Percentiles rank a stretch among this genome's conserved stretches.
phyloP scores from a whole-genome alignment of 2,329 filamentous ascomycete species.

The Calonectria crousiana region DNA sequence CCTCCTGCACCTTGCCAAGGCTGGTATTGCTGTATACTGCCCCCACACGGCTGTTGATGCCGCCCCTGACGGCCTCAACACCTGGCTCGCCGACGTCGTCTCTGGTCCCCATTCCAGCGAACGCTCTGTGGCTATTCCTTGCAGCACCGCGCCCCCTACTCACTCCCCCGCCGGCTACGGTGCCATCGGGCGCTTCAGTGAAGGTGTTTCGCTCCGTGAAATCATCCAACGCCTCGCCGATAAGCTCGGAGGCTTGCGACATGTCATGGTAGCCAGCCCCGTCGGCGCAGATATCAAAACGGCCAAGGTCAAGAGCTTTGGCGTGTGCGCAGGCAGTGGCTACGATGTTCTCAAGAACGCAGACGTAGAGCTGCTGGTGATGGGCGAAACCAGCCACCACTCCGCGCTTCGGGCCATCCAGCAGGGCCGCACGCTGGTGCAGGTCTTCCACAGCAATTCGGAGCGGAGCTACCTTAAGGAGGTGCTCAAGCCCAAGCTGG shows the following conservation, averaged over 20 bases:
- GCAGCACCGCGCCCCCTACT: constrained; percentile 55
- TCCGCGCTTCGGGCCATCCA: constrained; percentile 90
- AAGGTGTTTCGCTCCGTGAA: constrained; percentile 53
- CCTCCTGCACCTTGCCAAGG: constrained; percentile 83
- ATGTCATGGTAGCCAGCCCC: constrained; percentile 63
- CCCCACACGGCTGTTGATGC: constrained; percentile 97
- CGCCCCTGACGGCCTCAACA: constrained; percentile 85
- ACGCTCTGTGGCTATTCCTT: constrained; percentile 60
- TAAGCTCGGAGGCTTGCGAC: constrained; percentile 73
- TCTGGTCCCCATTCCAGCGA: constrained; percentile 62
- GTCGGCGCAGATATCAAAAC: constrained; percentile 59
- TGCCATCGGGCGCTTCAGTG: constrained; percentile 57
- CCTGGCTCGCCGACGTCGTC: constrained; percentile 93
- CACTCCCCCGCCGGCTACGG: constrained; percentile 67
- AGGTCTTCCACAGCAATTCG: constrained; percentile 92
- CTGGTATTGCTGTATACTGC: constrained; percentile 94
- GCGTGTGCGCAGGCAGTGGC: constrained; percentile 91
- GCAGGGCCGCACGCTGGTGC: constrained; percentile 83
- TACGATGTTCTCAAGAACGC: constrained; percentile 78
- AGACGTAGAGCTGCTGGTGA: constrained; percentile 85
- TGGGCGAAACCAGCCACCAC: constrained; percentile 94
- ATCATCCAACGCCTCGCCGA: constrained; percentile 70
- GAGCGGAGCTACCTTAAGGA: constrained; percentile 85
- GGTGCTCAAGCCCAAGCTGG: constrained; percentile 76
- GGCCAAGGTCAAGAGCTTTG: constrained; percentile 74